phyloP scores from a whole-genome alignment of 2,329 filamentous ascomycete genomes.

The Pseudogymnoascus pannorum region DNA sequence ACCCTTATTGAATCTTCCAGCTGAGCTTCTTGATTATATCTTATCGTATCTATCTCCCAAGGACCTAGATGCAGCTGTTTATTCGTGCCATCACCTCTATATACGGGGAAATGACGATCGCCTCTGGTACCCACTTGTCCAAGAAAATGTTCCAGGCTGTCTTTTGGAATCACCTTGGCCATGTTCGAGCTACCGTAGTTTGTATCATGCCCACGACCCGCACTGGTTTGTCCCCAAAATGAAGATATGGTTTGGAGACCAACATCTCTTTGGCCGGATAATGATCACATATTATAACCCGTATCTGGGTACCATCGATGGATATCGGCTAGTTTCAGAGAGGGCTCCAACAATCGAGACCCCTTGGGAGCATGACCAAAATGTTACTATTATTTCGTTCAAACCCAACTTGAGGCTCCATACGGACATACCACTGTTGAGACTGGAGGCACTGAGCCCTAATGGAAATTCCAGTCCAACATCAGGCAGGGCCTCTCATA shows the following conservation, averaged over 20 bases:
- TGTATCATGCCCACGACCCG: constrained; percentile 68
- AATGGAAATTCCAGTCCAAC: constrained; percentile 15
- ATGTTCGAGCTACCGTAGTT: constrained; percentile 56
- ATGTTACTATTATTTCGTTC: constrained; percentile 67
- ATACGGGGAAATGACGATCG: constrained; percentile 56
- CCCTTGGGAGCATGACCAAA: constrained; percentile 56
- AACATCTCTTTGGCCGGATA: constrained; percentile 63
- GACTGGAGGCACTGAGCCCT: constrained; percentile 35
- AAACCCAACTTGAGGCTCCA: constrained; percentile 63
- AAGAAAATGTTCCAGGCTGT: constrained; percentile 55
- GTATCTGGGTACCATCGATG: constrained; percentile 68
- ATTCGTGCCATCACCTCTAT: constrained; percentile 55
- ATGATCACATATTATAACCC: constrained; percentile 72
- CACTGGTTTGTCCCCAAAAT: constrained; percentile 77
- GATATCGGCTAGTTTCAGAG: constrained; percentile 65
- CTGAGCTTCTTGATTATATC: constrained; percentile 69
- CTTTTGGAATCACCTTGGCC: constrained; percentile 48
- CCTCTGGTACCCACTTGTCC: constrained; percentile 65
- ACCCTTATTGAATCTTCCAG: constrained; percentile 53
- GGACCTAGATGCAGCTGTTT: constrained; percentile 54
- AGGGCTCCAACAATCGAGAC: constrained; percentile 47
- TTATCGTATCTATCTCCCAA: constrained; percentile 56
- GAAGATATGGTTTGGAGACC: constrained; percentile 82
- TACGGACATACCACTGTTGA: constrained; percentile 64
- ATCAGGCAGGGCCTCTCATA: constrained; percentile 24